These are phyloP conservation scores for Cercospora sp. DNA, from an alignment of 2,329 filamentous ascomycete species.

Conservation along the genomic window DNA sequence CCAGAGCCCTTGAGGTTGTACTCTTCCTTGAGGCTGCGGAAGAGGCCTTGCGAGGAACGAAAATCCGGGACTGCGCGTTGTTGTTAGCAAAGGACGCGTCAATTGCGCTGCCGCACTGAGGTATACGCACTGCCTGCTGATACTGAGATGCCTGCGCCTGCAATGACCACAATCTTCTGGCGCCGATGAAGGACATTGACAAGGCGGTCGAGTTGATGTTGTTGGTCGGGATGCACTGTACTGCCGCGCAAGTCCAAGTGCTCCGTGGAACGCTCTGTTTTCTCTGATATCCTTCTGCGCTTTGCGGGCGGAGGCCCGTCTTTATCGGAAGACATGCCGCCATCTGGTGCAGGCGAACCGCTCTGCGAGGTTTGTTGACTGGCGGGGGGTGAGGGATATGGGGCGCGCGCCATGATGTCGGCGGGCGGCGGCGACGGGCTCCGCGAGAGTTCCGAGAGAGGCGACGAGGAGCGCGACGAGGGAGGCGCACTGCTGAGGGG, in stretches of 20 bases:
- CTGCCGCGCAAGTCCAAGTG: slow-evolving; percentile 68
- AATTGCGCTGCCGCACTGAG: slow-evolving; percentile 17
- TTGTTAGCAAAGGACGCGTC: slow-evolving; percentile 28
- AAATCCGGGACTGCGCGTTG: slow-evolving; percentile 78
- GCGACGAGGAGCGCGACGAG: slow-evolving; percentile 25
- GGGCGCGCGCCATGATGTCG: slow-evolving; percentile 31
- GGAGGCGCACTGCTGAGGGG: slow-evolving; percentile 32
- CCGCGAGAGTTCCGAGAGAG: slow-evolving; percentile 21
- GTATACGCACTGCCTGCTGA: slow-evolving; percentile 77
- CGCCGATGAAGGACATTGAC: slow-evolving; percentile 77
- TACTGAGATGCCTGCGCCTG: slow-evolving; percentile 94
- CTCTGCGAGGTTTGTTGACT: slow-evolving; percentile 50
- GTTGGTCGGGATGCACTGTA: slow-evolving; percentile 57
- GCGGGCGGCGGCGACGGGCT: slow-evolving; percentile 25
- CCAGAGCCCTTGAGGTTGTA: slow-evolving; percentile 91
- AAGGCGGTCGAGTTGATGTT: slow-evolving; percentile 66
- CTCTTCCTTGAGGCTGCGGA: slow-evolving; percentile 78
- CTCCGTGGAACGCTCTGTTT: slow-evolving; percentile 69
- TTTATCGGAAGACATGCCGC: slow-evolving; percentile 48
- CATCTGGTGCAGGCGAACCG: slow-evolving; percentile 48
- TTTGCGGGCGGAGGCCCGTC: slow-evolving; percentile 72
- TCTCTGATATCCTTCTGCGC: slow-evolving; percentile 65
- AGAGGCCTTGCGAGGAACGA: slow-evolving; percentile 85
- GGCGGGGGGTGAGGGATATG: slow-evolving; percentile 43
- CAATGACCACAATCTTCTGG: slow-evolving; percentile 95